Evolutionary conservation across 2,329 filamentous ascomycete genomes (phyloP).

Genomic region (Hypoxylon sp.): DNA sequence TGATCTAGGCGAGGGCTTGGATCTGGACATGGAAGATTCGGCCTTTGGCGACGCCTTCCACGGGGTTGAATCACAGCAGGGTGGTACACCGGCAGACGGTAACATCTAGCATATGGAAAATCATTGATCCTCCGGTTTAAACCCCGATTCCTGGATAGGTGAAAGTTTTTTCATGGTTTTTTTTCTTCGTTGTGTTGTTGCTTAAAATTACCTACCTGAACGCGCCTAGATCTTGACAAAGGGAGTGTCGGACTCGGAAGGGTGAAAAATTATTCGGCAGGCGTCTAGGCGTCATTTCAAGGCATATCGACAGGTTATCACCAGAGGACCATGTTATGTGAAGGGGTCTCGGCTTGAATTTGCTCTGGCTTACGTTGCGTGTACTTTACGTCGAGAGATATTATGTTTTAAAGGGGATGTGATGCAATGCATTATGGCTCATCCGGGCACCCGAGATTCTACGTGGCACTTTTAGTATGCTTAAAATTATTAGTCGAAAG

Average conservation of each 20-base stretch:
- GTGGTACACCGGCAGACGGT: constrained; percentile 43
- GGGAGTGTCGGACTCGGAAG: too few relatives aligned
- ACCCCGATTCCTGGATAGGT: too few relatives aligned
- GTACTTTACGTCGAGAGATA: too few relatives aligned
- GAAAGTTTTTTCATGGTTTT: constrained; percentile 1
- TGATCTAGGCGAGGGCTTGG: constrained; percentile 64
- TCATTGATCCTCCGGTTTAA: too few relatives aligned
- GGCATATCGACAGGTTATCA: neutral
- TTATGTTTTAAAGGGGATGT: too few relatives aligned
- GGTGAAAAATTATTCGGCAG: constrained; percentile 1
- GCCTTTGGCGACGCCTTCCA: constrained; percentile 88
- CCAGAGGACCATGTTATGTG: too few relatives aligned
- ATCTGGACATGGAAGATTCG: constrained; percentile 73
- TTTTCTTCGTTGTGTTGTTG: neutral
- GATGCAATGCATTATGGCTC: too few relatives aligned
- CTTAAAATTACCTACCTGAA: neutral
- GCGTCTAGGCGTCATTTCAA: constrained; percentile 5
- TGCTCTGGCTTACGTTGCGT: too few relatives aligned
- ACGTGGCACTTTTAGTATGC: too few relatives aligned
- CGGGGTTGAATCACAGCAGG: constrained; percentile 57
- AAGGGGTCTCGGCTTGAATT: too few relatives aligned
- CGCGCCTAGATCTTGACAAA: neutral
- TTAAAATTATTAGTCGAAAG: too few relatives aligned
- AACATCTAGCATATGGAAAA: constrained; percentile 39
- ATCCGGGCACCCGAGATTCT: too few relatives aligned